phyloP scores from a whole-genome alignment of 2,329 filamentous ascomycete species.

The Cladophialophora bantiana region DNA sequence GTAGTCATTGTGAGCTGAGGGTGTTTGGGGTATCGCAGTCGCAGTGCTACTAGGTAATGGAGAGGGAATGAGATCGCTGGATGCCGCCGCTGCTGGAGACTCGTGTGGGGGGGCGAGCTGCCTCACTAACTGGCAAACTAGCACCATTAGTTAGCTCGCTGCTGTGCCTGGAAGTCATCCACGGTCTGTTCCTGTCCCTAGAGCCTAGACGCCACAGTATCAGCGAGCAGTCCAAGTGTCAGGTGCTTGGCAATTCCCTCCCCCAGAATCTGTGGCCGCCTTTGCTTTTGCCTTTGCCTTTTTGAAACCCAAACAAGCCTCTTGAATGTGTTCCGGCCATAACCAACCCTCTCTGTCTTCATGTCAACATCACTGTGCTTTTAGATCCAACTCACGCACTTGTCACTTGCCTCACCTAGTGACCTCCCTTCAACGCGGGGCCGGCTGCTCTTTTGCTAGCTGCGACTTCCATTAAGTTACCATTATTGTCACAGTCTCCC shows the following conservation, averaged over 20 bases:
- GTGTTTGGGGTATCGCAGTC: neutral
- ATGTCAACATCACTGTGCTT: conserved; percentile 36
- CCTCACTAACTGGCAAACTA: neutral
- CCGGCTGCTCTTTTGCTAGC: conserved; percentile 27
- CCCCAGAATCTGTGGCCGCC: conserved; percentile 23
- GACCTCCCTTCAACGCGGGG: conserved; percentile 29
- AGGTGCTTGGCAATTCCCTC: conserved; percentile 22
- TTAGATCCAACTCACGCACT: conserved; percentile 22
- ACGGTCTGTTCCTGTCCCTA: neutral
- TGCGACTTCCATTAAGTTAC: conserved; percentile 38
- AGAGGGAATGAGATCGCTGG: neutral
- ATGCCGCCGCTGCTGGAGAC: neutral
- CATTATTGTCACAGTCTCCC: conserved; percentile 24
- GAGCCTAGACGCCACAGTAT: neutral
- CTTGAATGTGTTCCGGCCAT: conserved; percentile 23
- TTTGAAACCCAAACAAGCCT: conserved; percentile 22
- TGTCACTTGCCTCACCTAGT: conserved; percentile 20
- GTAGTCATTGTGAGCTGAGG: conserved; percentile 5
- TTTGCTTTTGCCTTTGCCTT: conserved; percentile 21
- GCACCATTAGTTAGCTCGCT: neutral
- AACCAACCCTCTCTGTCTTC: conserved; percentile 12
- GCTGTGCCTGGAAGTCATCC: neutral
- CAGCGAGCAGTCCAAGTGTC: neutral
- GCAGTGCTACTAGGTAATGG: neutral
- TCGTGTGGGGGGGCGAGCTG: neutral